Base-by-base conservation (phyloP, 306 rosid species). In the Vicia faba region DNA sequence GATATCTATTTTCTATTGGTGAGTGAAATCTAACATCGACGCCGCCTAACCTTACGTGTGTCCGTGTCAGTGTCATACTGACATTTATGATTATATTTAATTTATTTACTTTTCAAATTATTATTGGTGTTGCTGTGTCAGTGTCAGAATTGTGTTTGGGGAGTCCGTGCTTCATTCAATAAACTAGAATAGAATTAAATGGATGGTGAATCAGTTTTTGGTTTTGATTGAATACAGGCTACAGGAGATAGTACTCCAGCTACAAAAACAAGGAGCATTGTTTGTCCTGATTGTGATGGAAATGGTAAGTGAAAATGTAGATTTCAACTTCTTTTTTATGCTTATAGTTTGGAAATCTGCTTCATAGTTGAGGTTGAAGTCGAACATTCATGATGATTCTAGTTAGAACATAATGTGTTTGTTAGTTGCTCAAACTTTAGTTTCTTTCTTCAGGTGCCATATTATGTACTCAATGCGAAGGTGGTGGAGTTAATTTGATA, bases 211-310 rank as follows among this genome's bases (percentile, higher is more conserved):
- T 40, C 45, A 57, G 38, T 26, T 29, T 35, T 61, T 41, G 72
- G 54, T 81, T 55, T 55, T 55, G 61, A 3, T 26, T 55, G 82
- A 29, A 65, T 70, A 51, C 95, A 95, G 97, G 99, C 96, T 49
- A n/a, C 89, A 7, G 54, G 54, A 7, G 54, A 48, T 48, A 48
- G 23, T 16, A 25, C 18, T 26, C 83, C 8, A 72, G 48, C 28
- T 55, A 58, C 79, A 79, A 90, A 86, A 75, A 0, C 11, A 31
- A 86, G 6, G 58, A 86, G 79, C 90, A 62, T 95, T 65, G 80
- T 90, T 49, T 95, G 99, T 79, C 1, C 88, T 53, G 70, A 75
- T 1, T 90, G 99, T 75, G 89, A 90, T 0, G 99, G 97, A 86
- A 95, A 95, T 69, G 99, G 99, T 95, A 72, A 68, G 92, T 73